These are phyloP conservation scores for Tulasnella sp. DNA, from an alignment of 768 basidiomycete species.

Conservation along the genomic window DNA sequence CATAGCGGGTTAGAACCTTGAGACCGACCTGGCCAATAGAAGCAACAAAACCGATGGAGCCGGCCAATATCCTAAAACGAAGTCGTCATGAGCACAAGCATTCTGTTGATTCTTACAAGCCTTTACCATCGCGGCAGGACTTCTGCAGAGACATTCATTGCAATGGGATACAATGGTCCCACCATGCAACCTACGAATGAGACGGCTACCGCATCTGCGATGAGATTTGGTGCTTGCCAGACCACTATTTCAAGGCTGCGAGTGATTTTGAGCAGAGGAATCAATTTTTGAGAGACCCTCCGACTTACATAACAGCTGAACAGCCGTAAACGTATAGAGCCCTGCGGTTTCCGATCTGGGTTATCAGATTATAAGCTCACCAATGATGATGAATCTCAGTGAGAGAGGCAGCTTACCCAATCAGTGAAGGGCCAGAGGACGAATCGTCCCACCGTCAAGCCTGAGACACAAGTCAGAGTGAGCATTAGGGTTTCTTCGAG, in stretches of 20 bases:
- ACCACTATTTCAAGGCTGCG: slow-evolving; percentile 28
- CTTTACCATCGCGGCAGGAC: slow-evolving; percentile 4
- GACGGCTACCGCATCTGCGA: slow-evolving; percentile 29
- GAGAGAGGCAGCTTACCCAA: neutral
- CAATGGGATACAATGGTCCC: slow-evolving; percentile 27
- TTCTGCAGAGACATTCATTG: slow-evolving; percentile 7
- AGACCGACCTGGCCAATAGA: slow-evolving; percentile 18
- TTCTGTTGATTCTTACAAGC: neutral
- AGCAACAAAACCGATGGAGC: slow-evolving; percentile 26
- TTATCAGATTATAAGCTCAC: neutral
- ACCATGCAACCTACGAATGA: slow-evolving; percentile 30
- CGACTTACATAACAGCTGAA: slow-evolving; percentile 18
- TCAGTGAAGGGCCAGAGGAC: slow-evolving; percentile 9
- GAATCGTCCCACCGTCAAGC: slow-evolving; percentile 16
- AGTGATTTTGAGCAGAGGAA: no score
- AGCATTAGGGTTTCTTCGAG: neutral
- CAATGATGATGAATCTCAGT: no score
- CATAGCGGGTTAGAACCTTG: neutral
- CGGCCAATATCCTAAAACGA: slow-evolving; percentile 1
- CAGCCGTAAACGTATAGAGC: slow-evolving; percentile 18
- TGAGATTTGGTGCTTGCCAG: slow-evolving; percentile 28
- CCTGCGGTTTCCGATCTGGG: slow-evolving; percentile 14
- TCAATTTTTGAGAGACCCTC: no score
- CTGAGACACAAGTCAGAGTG: neutral
- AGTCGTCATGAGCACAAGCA: neutral